Base-by-base conservation (phyloP, 1,284 basidiomycete species). In the Porogramme epimiltina region DNA sequence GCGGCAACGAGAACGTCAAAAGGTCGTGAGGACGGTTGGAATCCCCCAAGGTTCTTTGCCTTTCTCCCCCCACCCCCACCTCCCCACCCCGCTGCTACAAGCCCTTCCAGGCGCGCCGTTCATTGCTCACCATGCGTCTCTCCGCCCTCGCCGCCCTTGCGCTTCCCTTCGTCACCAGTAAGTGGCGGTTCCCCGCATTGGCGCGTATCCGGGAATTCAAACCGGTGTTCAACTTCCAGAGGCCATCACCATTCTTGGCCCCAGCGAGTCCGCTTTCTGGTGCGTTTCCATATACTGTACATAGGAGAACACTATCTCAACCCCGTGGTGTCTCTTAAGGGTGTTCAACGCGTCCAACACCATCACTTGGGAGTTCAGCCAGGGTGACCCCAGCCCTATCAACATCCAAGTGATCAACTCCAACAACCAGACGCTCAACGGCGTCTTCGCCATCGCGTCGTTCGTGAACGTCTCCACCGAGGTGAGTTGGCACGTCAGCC, bases 331-430 rank as follows among this genome's bases (percentile, higher is more conserved):
- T n/a, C 19, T 15, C n/a, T 20, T 16, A 42, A 74, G 73, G 73
- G 72, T 74, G 24, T 69, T 71, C 54, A 61, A 67, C 60, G 56
- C 62, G 16, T 70, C 62, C 54, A 75, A 75, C 57, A 58, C 51
- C 23, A 74, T 75, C 49, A 62, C 54, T 42, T 75, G 73, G 73
- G 49, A 60, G 22, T 72, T 64, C 59, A 58, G 19, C 37, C 2
- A 49, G 15, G 70, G 69, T 16, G 72, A 73, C 59, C 72, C 72
- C 25, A 65, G 58, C 52, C 63, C 69, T n/a, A 63, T 74, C 36
- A 51, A 66, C 47, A 70, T 74, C 45, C 39, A 65, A 31, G 57
- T 75, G 46, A 60, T 63, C 25, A 74, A 74, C 63, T 8, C 53
- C 13, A 62, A 70, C 54, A 68, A 66, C 54, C 51, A 54, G 40